Evolutionary conservation across 768 basidiomycete genomes (phyloP), one percentile per base, ranked within the genome.

Genomic region (Serendipita sp.): DNA sequence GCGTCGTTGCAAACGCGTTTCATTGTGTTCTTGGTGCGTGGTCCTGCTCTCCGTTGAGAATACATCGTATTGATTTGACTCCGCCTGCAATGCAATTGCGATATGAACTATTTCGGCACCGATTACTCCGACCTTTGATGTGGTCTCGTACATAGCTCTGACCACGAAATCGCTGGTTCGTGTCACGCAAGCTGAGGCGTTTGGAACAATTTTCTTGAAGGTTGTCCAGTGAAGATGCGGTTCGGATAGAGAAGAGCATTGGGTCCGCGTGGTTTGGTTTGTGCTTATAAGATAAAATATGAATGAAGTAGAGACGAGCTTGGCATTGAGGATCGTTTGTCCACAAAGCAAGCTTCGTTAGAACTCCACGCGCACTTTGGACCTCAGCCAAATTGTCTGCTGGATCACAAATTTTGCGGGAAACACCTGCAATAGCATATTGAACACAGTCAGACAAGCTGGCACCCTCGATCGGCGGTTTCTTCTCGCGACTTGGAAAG

Each of bases 1-100:
- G 85, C 70, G 86, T 92, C 44, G 90, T 88, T 8, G 84, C 89
- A 7, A 82, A 86, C 15, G 90, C 84, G 3, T 85, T 92, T 72
- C 89, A 92, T 72, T 88, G 92, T 68, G 90, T 89, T 71, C 78
- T 92, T 47, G 89, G 90, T 90, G 66, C 41, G 74, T 69, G 24
- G 15, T 28, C 24, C 64, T 48, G n/a, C 38, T 16, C 1, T 48
- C 44, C 32, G 44, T 58, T 47, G 47, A 35, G 16, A 44, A 64
- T 24, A 37, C 38, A 24, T 53, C 32, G 48, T 34, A 7, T 13
- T 41, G 41, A 41, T 41, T 41, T 13, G 41, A 41, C 41, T 41
- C 41, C 41, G 41, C 41, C 13, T 13, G 41, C 41, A 41, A 24
- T 24, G 24, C 24, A 24, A 24, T 24, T 41, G 41, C 41, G 1